These are phyloP conservation scores for Xylaria sp. DNA, from an alignment of 2,329 filamentous ascomycete genomes.

Conservation along the genomic window DNA sequence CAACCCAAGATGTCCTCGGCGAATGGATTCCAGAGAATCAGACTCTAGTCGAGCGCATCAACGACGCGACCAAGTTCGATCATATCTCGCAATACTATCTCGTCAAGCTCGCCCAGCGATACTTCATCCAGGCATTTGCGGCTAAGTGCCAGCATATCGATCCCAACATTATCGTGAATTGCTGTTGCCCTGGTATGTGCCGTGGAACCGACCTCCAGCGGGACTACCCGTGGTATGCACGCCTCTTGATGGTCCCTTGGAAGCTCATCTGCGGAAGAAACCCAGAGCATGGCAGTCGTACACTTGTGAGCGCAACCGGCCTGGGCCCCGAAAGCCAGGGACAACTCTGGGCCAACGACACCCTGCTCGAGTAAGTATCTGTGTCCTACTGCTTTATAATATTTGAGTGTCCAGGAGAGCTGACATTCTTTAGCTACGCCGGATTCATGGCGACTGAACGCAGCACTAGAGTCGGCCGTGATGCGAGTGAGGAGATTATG, in stretches of 20 bases:
- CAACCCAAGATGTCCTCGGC: slow-evolving; percentile 18
- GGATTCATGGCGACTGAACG: slow-evolving; percentile 8
- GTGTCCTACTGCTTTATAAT: background rate
- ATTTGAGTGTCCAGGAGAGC: background rate
- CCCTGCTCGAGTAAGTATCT: slow-evolving; percentile 3
- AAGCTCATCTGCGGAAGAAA: slow-evolving; percentile 9
- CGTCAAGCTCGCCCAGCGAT: slow-evolving; percentile 34
- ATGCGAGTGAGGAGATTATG: slow-evolving; percentile 9
- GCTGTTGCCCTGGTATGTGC: slow-evolving; percentile 12
- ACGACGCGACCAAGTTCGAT: slow-evolving; percentile 20
- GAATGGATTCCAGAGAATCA: slow-evolving; percentile 14
- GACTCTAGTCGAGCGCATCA: slow-evolving; percentile 14
- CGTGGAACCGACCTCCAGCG: slow-evolving; percentile 10
- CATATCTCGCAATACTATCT: slow-evolving; percentile 21
- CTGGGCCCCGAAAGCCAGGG: slow-evolving; percentile 12
- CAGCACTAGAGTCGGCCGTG: background rate
- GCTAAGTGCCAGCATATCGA: background rate
- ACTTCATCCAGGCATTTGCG: slow-evolving; percentile 32
- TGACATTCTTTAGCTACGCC: background rate
- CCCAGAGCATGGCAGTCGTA: slow-evolving; percentile 11
- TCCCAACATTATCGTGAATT: slow-evolving; percentile 11
- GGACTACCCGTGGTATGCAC: background rate
- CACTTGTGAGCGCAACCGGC: slow-evolving; percentile 9
- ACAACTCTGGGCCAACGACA: slow-evolving; percentile 12
- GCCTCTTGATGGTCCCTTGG: slow-evolving; percentile 3